Conservation (phyloP, 371 early-diverging fungal species). For the Catenaria anguillulae region DNA sequence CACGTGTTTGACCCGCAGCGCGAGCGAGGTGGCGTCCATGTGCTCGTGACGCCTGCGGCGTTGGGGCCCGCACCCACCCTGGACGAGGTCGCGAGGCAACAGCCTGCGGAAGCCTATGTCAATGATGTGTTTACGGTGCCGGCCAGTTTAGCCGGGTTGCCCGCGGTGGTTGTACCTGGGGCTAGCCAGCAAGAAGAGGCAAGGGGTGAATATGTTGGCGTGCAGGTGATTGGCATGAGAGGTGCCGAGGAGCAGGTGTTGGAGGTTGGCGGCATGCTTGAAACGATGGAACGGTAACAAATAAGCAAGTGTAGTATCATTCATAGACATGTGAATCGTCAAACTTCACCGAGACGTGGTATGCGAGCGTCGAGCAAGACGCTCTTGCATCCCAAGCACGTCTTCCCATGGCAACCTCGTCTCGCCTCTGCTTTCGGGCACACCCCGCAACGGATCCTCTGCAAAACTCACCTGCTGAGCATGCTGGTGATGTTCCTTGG, state of each 20-base stretch:
- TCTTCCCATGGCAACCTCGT: too few relatives aligned
- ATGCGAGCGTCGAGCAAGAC: too few relatives aligned
- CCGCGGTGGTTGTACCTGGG: constrained; percentile 49
- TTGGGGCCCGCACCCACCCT: constrained; percentile 43
- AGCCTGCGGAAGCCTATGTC: constrained; percentile 34
- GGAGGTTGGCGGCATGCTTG: constrained; percentile 22
- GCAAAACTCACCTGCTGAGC: too few relatives aligned
- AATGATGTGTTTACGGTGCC: constrained; percentile 85
- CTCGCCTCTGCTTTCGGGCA: too few relatives aligned
- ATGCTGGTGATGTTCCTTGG: too few relatives aligned
- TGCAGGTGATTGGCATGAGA: constrained; percentile 69
- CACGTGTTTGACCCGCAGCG: constrained; percentile 44
- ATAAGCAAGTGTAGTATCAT: too few relatives aligned
- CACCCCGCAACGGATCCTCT: too few relatives aligned
- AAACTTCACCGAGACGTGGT: too few relatives aligned
- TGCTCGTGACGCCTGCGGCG: constrained; percentile 55
- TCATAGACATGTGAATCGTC: too few relatives aligned
- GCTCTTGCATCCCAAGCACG: too few relatives aligned
- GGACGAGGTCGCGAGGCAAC: constrained; percentile 12
- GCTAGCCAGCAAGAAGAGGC: constrained; percentile 13
- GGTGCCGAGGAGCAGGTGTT: constrained; percentile 54
- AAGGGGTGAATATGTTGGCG: constrained; percentile 48
- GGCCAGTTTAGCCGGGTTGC: constrained; percentile 68
- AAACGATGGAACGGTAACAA: too few relatives aligned
- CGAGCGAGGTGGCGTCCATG: constrained; percentile 48